These are phyloP conservation scores for Helianthus tuberosus DNA, from an alignment of 129 eudicot species.

Conservation along the genomic window DNA sequence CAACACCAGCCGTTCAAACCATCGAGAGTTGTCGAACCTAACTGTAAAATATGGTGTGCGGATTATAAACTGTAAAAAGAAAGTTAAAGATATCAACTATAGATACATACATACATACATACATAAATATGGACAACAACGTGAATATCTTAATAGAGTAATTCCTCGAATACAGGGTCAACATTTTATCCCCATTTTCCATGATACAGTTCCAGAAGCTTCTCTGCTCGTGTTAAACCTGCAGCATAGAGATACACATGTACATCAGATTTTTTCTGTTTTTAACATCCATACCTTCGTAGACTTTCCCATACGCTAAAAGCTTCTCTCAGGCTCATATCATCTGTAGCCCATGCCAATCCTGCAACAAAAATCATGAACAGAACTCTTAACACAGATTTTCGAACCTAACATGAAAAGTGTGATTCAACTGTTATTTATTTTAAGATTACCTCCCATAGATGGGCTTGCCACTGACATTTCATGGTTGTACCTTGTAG, in stretches of 20 bases:
- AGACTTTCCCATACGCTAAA: no score
- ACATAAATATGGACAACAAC: constrained; percentile 34
- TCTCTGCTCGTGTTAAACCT: constrained; percentile 97
- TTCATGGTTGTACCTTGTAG: no score
- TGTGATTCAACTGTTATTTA: no score
- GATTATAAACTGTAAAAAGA: not conserved
- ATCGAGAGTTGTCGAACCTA: no score
- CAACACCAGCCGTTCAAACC: no score
- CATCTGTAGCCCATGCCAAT: constrained; percentile 76
- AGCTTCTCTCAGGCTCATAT: constrained; percentile 59
- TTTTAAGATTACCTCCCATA: no score
- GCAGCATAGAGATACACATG: constrained; percentile 21
- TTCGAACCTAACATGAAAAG: no score
- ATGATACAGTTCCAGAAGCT: constrained; percentile 83
- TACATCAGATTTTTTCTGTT: no score
- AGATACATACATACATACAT: not conserved
- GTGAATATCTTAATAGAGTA: constrained; percentile 61
- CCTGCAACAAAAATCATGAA: no score
- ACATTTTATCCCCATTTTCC: constrained; percentile 85
- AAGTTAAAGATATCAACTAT: not conserved
- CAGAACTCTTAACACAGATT: no score
- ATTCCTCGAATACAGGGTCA: constrained; percentile 88
- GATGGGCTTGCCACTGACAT: no score
- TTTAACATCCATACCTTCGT: no score
- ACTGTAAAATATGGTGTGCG: constrained; percentile 26